Conservation (phyloP, 1,284 basidiomycete species). For the Microbotryum saponariae region DNA sequence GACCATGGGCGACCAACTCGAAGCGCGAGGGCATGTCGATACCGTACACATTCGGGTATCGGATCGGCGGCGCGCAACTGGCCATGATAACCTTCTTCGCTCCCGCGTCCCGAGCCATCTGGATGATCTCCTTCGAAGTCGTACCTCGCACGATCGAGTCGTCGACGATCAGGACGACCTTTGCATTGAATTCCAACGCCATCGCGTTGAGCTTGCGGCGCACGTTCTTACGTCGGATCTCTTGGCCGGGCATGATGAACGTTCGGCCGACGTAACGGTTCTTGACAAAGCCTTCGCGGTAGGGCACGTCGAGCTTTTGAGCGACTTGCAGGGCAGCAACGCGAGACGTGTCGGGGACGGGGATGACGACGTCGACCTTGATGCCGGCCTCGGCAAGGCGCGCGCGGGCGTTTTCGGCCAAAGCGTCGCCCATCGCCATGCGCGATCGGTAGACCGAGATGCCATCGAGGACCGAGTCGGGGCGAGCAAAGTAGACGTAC, state of each 20-base stretch:
- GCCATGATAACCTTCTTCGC: constrained; percentile 97
- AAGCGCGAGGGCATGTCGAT: constrained; percentile 97
- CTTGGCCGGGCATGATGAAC: constrained; percentile 99
- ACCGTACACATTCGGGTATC: constrained; percentile 94
- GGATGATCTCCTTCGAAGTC: constrained; percentile 96
- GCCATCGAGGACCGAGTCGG: constrained; percentile 95
- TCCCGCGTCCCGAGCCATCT: constrained; percentile 99
- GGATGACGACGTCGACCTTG: constrained; percentile 88
- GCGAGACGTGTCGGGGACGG: constrained; percentile 93
- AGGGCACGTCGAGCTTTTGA: constrained; percentile 81
- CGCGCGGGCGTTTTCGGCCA: constrained; percentile 53
- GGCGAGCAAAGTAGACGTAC: constrained; percentile 97
- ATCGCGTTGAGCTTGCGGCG: constrained; percentile 95
- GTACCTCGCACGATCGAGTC: constrained; percentile 98
- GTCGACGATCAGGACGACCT: constrained; percentile 93
- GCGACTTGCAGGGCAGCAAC: constrained; percentile 94
- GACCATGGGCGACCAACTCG: constrained; percentile 85
- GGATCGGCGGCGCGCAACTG: constrained; percentile 92
- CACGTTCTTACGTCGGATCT: constrained; percentile 89
- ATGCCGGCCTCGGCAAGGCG: constrained; percentile 45
- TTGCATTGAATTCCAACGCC: constrained; percentile 92
- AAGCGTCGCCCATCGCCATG: constrained; percentile 98
- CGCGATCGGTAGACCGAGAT: constrained; percentile 94
- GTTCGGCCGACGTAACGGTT: constrained; percentile 97
- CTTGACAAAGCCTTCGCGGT: constrained; percentile 98